Evolutionary conservation across 164 flowering plant species (phyloP).

Genomic region (Tinospora cordifolia): DNA sequence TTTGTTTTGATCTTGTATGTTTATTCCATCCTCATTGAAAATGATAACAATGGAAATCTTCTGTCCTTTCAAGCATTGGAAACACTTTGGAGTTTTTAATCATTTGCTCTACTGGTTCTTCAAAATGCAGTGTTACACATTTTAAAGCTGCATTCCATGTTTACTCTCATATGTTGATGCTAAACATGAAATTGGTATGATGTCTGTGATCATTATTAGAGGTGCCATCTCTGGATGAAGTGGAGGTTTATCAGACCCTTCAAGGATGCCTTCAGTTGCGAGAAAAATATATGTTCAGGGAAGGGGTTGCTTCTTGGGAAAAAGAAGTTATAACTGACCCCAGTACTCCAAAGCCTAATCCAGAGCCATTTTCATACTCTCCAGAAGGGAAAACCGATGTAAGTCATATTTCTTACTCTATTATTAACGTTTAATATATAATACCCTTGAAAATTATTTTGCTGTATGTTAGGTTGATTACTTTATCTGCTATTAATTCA

Average conservation of each 20-base stretch:
- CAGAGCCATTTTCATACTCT: constrained; percentile 61
- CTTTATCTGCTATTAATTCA: background rate
- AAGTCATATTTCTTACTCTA: constrained; percentile 21
- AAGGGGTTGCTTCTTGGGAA: constrained; percentile 88
- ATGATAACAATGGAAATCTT: too few species aligned
- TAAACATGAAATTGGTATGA: background rate
- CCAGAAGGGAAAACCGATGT: constrained; percentile 83
- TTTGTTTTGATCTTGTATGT: background rate
- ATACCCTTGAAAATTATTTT: background rate
- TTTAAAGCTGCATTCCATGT: background rate
- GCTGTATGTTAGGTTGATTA: background rate
- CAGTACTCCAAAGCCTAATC: constrained; percentile 86
- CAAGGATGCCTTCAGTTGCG: constrained; percentile 90
- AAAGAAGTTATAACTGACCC: constrained; percentile 86
- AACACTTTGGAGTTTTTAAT: too few species aligned
- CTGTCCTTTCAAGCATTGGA: too few species aligned
- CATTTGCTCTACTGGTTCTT: too few species aligned
- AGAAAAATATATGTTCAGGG: constrained; percentile 66
- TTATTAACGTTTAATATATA: background rate
- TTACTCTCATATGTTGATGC: background rate
- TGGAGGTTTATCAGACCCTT: constrained; percentile 56
- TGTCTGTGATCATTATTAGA: constrained; percentile 35
- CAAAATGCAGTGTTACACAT: too few species aligned
- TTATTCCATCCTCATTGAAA: background rate
- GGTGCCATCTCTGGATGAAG: constrained; percentile 83